Percentiles rank a stretch among this genome's conserved stretches.
These are phyloP conservation scores for Trichoderma arundinaceum DNA, from an alignment of 2,329 filamentous ascomycete species.

Conservation along the genomic window DNA sequence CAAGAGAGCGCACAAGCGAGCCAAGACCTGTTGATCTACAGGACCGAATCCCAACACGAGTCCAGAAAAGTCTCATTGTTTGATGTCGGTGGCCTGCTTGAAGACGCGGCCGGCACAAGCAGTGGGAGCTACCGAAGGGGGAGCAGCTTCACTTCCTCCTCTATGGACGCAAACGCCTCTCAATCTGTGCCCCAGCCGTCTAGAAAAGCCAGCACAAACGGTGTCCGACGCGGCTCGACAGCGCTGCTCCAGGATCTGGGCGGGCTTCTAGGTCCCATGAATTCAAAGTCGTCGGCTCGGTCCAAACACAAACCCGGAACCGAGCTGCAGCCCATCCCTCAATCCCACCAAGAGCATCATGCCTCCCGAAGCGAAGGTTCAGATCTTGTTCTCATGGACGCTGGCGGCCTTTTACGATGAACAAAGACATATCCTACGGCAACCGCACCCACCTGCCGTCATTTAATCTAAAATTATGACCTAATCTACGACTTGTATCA, in stretches of 20 bases:
- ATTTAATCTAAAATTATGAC: constrained; percentile 15
- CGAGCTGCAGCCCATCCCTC: constrained; percentile 55
- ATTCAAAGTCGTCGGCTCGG: constrained; percentile 40
- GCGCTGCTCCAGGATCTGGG: constrained; percentile 65
- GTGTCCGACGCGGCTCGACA: constrained; percentile 60
- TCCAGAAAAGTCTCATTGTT: constrained; percentile 73
- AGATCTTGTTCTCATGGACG: constrained; percentile 47
- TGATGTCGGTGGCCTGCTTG: constrained; percentile 79
- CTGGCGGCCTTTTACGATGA: constrained; percentile 48
- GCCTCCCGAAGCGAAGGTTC: constrained; percentile 42
- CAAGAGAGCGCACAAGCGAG: constrained; percentile 44
- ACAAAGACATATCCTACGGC: constrained; percentile 13
- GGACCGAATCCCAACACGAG: constrained; percentile 29
- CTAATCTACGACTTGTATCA: constrained; percentile 14
- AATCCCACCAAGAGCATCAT: constrained; percentile 46
- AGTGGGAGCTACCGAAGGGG: constrained; percentile 46
- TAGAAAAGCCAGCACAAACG: constrained; percentile 51
- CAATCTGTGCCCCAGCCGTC: constrained; percentile 50
- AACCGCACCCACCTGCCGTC: constrained; percentile 25
- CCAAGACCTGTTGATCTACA: constrained; percentile 51
- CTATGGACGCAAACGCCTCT: constrained; percentile 47
- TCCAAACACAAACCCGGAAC: constrained; percentile 46
- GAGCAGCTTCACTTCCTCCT: constrained; percentile 50
- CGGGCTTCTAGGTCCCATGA: constrained; percentile 60
- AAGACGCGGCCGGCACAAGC: constrained; percentile 48